Evolutionary conservation across 352 stramenopile species (phyloP).

Genomic region (Elongisporangium undulatum): DNA sequence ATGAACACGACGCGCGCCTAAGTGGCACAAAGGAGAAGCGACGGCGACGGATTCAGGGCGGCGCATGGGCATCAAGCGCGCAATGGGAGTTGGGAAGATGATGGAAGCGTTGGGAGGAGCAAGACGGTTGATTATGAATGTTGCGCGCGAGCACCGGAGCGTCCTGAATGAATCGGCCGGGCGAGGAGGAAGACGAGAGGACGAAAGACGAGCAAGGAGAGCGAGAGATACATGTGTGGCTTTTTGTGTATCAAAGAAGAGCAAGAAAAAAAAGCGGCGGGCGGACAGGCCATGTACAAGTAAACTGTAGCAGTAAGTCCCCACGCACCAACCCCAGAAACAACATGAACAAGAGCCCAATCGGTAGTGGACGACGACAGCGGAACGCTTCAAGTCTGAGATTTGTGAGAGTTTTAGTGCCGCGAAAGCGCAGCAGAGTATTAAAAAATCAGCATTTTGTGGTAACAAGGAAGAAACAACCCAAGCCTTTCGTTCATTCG

Average conservation of each 20-base stretch:
- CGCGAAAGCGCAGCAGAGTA: slow-evolving; percentile 19
- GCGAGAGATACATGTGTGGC: slow-evolving; percentile 35
- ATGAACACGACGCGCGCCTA: slow-evolving; percentile 51
- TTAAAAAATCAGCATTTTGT: slow-evolving; percentile 6
- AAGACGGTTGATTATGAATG: slow-evolving; percentile 22
- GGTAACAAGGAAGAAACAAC: slow-evolving; percentile 1
- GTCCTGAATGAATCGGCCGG: slow-evolving; percentile 15
- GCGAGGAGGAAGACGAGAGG: slow-evolving; percentile 18
- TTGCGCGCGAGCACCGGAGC: background rate
- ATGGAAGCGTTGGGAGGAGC: background rate
- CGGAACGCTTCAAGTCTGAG: slow-evolving; percentile 14
- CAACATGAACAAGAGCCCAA: slow-evolving; percentile 8
- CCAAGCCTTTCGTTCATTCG: background rate
- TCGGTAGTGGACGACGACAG: background rate
- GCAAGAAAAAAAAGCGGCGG: slow-evolving; percentile 18
- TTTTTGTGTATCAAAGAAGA: slow-evolving; percentile 51
- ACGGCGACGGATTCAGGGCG: background rate
- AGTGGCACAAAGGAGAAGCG: slow-evolving; percentile 1
- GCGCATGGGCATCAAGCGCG: background rate
- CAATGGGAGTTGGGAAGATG: slow-evolving; percentile 2
- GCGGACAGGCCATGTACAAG: slow-evolving; percentile 32
- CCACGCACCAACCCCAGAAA: slow-evolving; percentile 11
- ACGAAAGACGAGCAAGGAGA: slow-evolving; percentile 21
- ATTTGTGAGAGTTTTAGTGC: slow-evolving; percentile 13
- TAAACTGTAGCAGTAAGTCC: slow-evolving; percentile 74